Base-by-base conservation (phyloP, 352 stramenopile genomes). In the Phytophthora quininea region DNA sequence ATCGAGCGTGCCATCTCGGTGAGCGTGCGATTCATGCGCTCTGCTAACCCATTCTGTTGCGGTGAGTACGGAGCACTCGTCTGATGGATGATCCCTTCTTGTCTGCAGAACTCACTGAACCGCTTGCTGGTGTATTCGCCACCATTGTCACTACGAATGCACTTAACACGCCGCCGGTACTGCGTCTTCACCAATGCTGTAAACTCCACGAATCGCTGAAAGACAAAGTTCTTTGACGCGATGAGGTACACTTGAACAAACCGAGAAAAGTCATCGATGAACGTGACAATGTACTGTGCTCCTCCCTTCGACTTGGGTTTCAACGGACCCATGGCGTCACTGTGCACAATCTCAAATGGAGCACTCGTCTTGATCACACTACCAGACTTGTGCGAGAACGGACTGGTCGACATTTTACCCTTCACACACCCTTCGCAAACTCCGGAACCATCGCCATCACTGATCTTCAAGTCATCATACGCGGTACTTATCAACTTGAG, bases 241-340 rank as follows among this genome's bases (percentile, higher is more conserved):
- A 67, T 32, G 11, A 55, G 43, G 42, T 61, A 67, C 0, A 67
- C 38, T 4, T 53, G n/a, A 3, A 66, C 53, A 31, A 60, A 72
- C 15, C 59, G 37, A 3, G 48, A 53, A 40, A 47, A 56, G 30
- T 77, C 58, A 45, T 74, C 59, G 5, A 68, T 62, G 35, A 77
- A 74, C 1, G 54, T 60, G 3, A 77, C 30, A 1, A 77, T 38
- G 37, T 62, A 73, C n/a, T 43, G 45, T 10, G 51, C 59, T 35
- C 48, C 62, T 4, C 62, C 63, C 30, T 40, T 57, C 33, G 57
- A 69, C 42, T 67, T 58, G 10, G 61, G 43, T 30, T 57, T 35
- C 19, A 69, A 48, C 10, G 63, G 62, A 46, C 68, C 68, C 48
- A 69, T 69, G 2, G 61, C 27, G 51, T 76, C 61, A 30, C 33